Evolutionary conservation across 2,329 filamentous ascomycete genomes (phyloP).

Genomic region (Dactylonectria estremocensis): DNA sequence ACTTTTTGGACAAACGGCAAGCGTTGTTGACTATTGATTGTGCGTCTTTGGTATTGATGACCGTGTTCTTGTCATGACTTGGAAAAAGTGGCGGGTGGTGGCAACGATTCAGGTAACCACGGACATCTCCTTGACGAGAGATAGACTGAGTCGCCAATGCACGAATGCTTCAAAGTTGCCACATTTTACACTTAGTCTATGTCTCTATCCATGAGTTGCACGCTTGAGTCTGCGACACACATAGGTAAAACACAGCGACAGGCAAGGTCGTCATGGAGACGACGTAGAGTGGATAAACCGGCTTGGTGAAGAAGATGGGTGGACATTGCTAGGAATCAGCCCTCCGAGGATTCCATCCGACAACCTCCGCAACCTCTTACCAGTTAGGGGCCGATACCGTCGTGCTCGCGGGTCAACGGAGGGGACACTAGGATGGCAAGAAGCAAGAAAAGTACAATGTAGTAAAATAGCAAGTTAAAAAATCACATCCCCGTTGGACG

Average conservation of each 20-base stretch:
- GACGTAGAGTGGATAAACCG: constrained; percentile 44
- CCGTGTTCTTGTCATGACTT: background rate
- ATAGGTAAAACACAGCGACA: background rate
- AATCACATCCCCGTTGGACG: background rate
- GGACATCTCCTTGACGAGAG: constrained; percentile 8
- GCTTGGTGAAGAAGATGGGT: constrained; percentile 8
- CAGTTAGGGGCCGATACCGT: background rate
- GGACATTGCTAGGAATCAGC: constrained; percentile 28
- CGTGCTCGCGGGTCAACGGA: background rate
- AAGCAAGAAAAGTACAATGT: background rate
- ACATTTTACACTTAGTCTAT: background rate
- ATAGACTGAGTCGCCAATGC: constrained; percentile 23
- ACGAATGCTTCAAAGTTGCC: constrained; percentile 30
- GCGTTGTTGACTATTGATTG: background rate
- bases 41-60: background rate
- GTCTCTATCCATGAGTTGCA: background rate
- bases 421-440: background rate
- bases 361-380: constrained; percentile 34
- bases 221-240: constrained; percentile 7
- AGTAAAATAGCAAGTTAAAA: background rate
- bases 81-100: constrained; percentile 9
- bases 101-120: constrained; percentile 18
- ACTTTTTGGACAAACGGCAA: too few relatives aligned
- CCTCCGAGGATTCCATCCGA: constrained; percentile 34
- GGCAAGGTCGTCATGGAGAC: constrained; percentile 43